Evolutionary conservation across 2,329 filamentous ascomycete species (phyloP), one percentile per base, ranked within the genome.

Genomic region (Albifimbria verrucaria): DNA sequence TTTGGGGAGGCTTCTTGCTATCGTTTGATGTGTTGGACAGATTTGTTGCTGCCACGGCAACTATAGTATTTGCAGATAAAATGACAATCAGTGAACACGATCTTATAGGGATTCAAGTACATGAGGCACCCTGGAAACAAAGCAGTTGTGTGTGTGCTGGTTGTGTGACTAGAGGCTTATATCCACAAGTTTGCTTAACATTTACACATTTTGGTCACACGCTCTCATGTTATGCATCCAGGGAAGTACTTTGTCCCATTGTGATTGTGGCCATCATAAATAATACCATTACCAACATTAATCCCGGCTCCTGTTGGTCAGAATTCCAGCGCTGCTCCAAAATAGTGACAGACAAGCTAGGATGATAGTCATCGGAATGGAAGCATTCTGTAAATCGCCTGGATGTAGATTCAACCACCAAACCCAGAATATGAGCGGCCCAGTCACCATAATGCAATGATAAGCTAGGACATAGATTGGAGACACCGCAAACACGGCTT

Each of bases 271-370:
- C n/a, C n/a, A n/a, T n/a, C n/a, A n/a, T n/a, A n/a, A n/a, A n/a
- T n/a, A n/a, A n/a, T n/a, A n/a, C n/a, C n/a, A n/a, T n/a, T n/a
- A n/a, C n/a, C n/a, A n/a, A n/a, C n/a, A n/a, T n/a, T n/a, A n/a
- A n/a, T n/a, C n/a, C n/a, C n/a, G n/a, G n/a, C n/a, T n/a, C n/a
- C n/a, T 39, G 32, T n/a, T 39, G 15, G 32, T 39, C 11, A 51
- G 21, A 12, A 51, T 47, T 28, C 50, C 50, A 23, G 50, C 41
- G 12, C 42, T 28, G 28, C 50, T 52, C 44, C 50, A 51, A 20
- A 51, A 51, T 23, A 51, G 21, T 10, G 43, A 51, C 1, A 47
- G 42, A 12, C 7, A 10, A 10, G 17, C 43, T 5, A 51, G 17
- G 2, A 23, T 42, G 7, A 41, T 20, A 10, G 43, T 47, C 23